Evolutionary conservation across 1,284 basidiomycete species (phyloP), one percentile per base, ranked within the genome.

Genomic region (Moniliella sp.): DNA sequence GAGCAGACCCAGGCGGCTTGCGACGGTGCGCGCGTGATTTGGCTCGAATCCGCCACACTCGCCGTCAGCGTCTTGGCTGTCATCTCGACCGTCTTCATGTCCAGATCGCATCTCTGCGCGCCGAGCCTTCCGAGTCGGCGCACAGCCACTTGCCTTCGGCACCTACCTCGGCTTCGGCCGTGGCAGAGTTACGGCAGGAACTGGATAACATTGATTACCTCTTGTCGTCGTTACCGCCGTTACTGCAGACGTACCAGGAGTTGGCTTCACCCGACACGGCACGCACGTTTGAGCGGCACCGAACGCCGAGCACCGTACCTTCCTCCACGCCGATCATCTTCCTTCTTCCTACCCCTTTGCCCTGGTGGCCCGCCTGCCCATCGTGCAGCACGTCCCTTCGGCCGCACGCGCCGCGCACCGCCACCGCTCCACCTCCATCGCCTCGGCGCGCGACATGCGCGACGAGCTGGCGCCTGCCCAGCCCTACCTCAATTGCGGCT

Each of bases 171-270:
- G n/a, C n/a, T n/a, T n/a, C n/a, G n/a, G n/a, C n/a, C n/a, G n/a
- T n/a, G n/a, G 21, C 21, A 23, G 40, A 42, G 18, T 12, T 44
- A 2, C 39, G 44, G 13, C 75, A 80, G 49, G 88, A 94, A 55
- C 78, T 88, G 56, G 83, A 91, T 49, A 91, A 91, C 50, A 71
- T 94, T 21, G 88, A 94, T 49, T 77, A 74, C 54, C 65, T 91
- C 30, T 61, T 94, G 15, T 74, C 77, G n/a, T 65, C 91, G 32
- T 62, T 94, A 21, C 84, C 88, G 0, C 74, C 76, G 42, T 63
- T 91, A 10, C 64, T 88, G 18, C 79, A 86, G 31, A 80, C 84
- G 1, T 91, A 88, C 54, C 68, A 70, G 21, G 86, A 93, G 57
- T 71, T 83, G 25, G 72, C 76, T 46, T 75, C 66, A 42, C 66